A percentile compares a stretch with the other conserved stretches of the same genome.
Conservation (phyloP, 129 eudicot species). For the Flaveria robusta region DNA sequence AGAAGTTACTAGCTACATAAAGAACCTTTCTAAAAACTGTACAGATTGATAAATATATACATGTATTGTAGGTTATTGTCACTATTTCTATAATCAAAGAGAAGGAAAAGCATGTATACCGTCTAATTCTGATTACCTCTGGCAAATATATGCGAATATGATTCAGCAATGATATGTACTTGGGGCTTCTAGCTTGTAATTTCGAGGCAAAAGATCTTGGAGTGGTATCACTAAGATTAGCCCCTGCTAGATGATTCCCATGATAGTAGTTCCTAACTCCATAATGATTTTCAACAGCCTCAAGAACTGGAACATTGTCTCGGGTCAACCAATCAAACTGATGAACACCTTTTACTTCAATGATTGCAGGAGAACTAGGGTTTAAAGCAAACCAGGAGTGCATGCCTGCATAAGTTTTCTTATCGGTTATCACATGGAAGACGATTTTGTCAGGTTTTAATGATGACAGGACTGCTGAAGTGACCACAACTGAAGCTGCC, state of each 20-base stretch:
- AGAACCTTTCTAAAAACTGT: background rate
- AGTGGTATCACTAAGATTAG: conserved; percentile 73
- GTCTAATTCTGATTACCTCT: conserved; percentile 64
- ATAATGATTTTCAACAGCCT: conserved; percentile 85
- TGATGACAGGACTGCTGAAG: conserved; percentile 76
- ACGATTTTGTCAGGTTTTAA: conserved; percentile 68
- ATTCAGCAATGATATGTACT: conserved; percentile 94
- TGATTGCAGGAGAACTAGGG: conserved; percentile 72
- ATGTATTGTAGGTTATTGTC: conserved; percentile 14
- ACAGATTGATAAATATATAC: background rate
- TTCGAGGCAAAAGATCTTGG: conserved; percentile 94
- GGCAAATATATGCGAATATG: conserved; percentile 98
- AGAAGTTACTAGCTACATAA: conserved; percentile 1
- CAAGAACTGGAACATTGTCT: conserved; percentile 95
- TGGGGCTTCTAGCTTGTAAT: conserved; percentile 95
- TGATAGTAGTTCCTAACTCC: conserved; percentile 83
- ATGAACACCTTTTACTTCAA: conserved; percentile 98
- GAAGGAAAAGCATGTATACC: conserved; percentile 27
- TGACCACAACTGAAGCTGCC: conserved; percentile 96
- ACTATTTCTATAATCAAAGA: conserved; percentile 20
- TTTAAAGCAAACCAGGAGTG: conserved; percentile 98
- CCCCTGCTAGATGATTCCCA: conserved; percentile 80
- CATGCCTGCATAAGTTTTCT: conserved; percentile 99
- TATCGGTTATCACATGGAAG: conserved; percentile 94
- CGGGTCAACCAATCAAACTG: conserved; percentile 99